A percentile compares a stretch with the other conserved stretches of the same genome.
These are phyloP conservation scores for Penicillium sp. DNA, from an alignment of 2,329 filamentous ascomycete species.

Conservation along the genomic window DNA sequence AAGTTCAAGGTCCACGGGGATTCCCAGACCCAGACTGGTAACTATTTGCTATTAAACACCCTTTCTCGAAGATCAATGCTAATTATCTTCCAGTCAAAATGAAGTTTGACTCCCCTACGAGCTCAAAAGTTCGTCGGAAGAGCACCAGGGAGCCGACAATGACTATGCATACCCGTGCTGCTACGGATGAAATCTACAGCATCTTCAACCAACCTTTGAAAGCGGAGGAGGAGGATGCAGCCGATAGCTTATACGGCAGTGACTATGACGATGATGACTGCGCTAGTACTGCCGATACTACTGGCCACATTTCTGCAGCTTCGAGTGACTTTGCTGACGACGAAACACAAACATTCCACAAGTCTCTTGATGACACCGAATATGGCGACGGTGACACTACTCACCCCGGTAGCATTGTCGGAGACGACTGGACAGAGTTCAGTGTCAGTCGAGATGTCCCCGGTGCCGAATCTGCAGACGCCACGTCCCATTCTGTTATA, in stretches of 20 bases:
- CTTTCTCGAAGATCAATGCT: constrained; percentile 27
- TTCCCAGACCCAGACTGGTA: constrained; percentile 77
- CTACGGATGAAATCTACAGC: constrained; percentile 95
- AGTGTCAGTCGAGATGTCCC: constrained; percentile 68
- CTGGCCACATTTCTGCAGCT: constrained; percentile 62
- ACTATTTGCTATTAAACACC: constrained; percentile 29
- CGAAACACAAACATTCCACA: constrained; percentile 40
- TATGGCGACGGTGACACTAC: constrained; percentile 38
- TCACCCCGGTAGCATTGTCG: constrained; percentile 52
- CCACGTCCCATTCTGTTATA: constrained; percentile 18
- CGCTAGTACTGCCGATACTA: constrained; percentile 81
- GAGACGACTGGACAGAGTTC: constrained; percentile 85
- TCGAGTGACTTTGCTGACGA: constrained; percentile 64
- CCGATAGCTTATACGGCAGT: constrained; percentile 62
- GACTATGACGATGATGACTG: constrained; percentile 69
- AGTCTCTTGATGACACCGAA: constrained; percentile 42
- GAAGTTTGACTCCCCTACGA: constrained; percentile 83
- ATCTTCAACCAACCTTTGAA: constrained; percentile 87
- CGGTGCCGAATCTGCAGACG: constrained; percentile 29
- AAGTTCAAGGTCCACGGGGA: constrained; percentile 71
- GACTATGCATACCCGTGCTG: constrained; percentile 92
- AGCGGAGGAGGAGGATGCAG: constrained; percentile 46
- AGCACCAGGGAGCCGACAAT: constrained; percentile 82
- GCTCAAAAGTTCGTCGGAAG: constrained; percentile 78
- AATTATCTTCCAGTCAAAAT: constrained; percentile 62